Conservation (phyloP, 257 asterid species). For the Ophiorrhiza pumila region DNA sequence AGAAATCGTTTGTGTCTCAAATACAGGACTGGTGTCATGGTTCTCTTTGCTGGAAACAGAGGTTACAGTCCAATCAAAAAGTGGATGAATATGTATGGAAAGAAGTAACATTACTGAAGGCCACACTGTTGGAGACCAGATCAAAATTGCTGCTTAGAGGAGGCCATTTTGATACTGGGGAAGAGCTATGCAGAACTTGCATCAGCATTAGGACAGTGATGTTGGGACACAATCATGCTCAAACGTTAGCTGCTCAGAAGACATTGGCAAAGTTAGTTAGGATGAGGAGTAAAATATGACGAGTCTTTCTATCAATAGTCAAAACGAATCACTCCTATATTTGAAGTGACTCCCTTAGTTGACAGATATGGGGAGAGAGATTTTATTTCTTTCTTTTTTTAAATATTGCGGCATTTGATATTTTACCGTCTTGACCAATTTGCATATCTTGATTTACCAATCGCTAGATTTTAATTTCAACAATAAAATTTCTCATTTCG, state of each 20-base stretch:
- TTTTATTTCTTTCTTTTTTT: too few species aligned
- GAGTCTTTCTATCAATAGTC: conserved; percentile 14
- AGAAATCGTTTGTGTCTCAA: conserved; percentile 71
- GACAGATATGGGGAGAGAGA: too few species aligned
- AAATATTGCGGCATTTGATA: too few species aligned
- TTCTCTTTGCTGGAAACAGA: conserved; percentile 80
- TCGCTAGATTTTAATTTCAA: too few species aligned
- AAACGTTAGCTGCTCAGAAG: conserved; percentile 82
- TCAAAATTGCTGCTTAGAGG: conserved; percentile 74
- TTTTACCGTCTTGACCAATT: too few species aligned
- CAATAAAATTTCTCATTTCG: too few species aligned
- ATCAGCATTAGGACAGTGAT: conserved; percentile 81
- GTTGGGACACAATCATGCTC: conserved; percentile 80
- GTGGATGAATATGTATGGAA: conserved; percentile 89
- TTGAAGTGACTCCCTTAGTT: too few species aligned
- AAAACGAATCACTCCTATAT: not conserved
- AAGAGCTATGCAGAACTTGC: conserved; percentile 75
- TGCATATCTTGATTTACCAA: too few species aligned
- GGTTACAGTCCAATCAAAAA: conserved; percentile 48
- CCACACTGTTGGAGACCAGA: conserved; percentile 61
- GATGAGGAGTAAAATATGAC: conserved; percentile 80
- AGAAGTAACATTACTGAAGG: conserved; percentile 72
- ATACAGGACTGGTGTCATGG: conserved; percentile 81
- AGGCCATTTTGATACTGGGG: conserved; percentile 70
- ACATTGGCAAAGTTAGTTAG: conserved; percentile 77